Conservation (phyloP, 2,329 filamentous ascomycete species). For the Colletotrichum simmondsii region DNA sequence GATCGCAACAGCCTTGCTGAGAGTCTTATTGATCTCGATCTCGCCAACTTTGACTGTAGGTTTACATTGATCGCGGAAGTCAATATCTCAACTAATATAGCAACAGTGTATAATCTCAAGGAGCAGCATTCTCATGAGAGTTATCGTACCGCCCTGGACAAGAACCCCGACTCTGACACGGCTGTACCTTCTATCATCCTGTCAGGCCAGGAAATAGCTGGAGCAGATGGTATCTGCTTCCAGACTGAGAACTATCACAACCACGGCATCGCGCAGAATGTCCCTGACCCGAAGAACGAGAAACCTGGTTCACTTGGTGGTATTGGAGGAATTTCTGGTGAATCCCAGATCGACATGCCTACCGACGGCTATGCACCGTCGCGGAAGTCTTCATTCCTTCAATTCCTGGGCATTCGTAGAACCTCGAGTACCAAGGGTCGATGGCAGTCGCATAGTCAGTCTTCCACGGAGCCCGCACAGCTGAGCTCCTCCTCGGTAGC, state of each 20-base stretch:
- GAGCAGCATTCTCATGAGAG: slow-evolving; percentile 38
- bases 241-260: slow-evolving; percentile 51
- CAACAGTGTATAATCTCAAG: background rate
- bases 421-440: slow-evolving; percentile 5
- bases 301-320: slow-evolving; percentile 45
- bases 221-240: slow-evolving; percentile 46
- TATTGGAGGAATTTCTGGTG: slow-evolving; percentile 54
- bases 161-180: background rate
- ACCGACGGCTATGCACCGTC: background rate
- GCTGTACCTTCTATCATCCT: background rate
- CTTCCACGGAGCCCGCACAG: background rate
- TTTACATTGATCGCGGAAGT: background rate
- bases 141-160: slow-evolving; percentile 40
- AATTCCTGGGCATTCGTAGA: slow-evolving; percentile 4
- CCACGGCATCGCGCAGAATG: slow-evolving; percentile 48
- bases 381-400: slow-evolving; percentile 24
- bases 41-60: slow-evolving; percentile 49
- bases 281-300: slow-evolving; percentile 42
- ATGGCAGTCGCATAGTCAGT: slow-evolving; percentile 23
- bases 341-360: background rate
- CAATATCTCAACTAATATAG: background rate
- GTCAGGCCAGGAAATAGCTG: slow-evolving; percentile 9
- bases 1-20: slow-evolving; percentile 17
- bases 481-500: background rate
- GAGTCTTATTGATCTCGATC: slow-evolving; percentile 47